These are phyloP conservation scores for Bathelium albidoporum DNA, from an alignment of 495 filamentous ascomycete genomes.

Conservation along the genomic window DNA sequence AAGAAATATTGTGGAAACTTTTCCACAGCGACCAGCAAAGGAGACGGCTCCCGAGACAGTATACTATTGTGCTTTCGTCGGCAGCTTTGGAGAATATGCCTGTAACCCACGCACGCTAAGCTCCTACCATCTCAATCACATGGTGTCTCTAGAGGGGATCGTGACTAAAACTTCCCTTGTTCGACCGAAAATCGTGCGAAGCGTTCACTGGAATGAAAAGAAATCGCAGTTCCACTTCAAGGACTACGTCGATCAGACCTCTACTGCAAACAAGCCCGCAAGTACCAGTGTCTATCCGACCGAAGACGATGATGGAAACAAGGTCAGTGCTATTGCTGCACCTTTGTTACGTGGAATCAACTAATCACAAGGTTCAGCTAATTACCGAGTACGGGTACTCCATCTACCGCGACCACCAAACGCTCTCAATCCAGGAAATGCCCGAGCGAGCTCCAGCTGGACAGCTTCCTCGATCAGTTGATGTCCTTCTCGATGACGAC, in stretches of 20 bases:
- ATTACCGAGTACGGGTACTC: slow-evolving; percentile 93
- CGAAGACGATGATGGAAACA: slow-evolving; percentile 76
- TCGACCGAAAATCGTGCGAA: slow-evolving; percentile 91
- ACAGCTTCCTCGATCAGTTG: slow-evolving; percentile 91
- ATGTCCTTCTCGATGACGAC: slow-evolving; percentile 95
- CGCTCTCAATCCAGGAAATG: slow-evolving; percentile 99
- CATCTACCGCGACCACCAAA: slow-evolving; percentile 94
- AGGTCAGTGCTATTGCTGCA: slow-evolving; percentile 34
- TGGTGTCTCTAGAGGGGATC: slow-evolving; percentile 96
- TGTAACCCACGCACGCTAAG: slow-evolving; percentile 92
- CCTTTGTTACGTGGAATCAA: not conserved
- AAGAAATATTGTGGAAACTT: slow-evolving; percentile 71
- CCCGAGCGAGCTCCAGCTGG: slow-evolving; percentile 92
- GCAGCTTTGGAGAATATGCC: slow-evolving; percentile 87
- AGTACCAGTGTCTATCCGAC: slow-evolving; percentile 88
- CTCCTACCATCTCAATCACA: slow-evolving; percentile 80
- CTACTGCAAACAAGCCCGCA: slow-evolving; percentile 77
- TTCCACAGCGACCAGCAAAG: slow-evolving; percentile 52
- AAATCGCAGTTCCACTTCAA: slow-evolving; percentile 73
- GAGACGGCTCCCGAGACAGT: slow-evolving; percentile 54
- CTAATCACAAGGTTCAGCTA: slow-evolving; percentile 36
- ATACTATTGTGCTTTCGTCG: slow-evolving; percentile 92
- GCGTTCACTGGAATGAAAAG: slow-evolving; percentile 86
- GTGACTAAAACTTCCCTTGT: slow-evolving; percentile 94
- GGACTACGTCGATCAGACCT: slow-evolving; percentile 91